Evolutionary conservation across 495 filamentous ascomycete species (phyloP).

Genomic region (Venustampulla echinocandica): DNA sequence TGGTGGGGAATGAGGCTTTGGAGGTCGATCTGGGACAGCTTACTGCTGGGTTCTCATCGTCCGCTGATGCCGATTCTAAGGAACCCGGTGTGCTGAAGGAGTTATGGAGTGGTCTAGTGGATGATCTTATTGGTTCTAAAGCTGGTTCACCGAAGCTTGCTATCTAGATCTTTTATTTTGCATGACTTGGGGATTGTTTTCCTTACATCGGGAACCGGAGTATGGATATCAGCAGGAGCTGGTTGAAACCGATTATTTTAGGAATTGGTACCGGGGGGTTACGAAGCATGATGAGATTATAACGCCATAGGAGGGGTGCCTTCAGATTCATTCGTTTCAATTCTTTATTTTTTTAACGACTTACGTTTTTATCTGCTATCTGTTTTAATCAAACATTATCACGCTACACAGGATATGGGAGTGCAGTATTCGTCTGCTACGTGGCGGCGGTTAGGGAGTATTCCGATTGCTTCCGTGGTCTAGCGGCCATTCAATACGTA

Average conservation of each 20-base stretch:
- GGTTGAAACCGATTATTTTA: background rate
- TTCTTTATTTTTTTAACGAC: no score
- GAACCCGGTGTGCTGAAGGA: slow-evolving; percentile 18
- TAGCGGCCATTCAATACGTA: no score
- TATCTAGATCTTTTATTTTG: slow-evolving; percentile 7
- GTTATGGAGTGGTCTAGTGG: slow-evolving; percentile 20
- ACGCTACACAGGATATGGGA: background rate
- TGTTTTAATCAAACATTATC: background rate
- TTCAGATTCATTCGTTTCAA: background rate
- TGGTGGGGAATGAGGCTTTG: slow-evolving; percentile 22
- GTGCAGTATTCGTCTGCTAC: no score
- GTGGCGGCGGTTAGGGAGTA: no score
- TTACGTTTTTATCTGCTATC: no score
- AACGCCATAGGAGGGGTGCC: background rate
- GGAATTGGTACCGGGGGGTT: background rate
- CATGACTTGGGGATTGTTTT: background rate
- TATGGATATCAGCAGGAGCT: slow-evolving; percentile 3
- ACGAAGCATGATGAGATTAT: background rate
- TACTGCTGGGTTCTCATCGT: slow-evolving; percentile 9
- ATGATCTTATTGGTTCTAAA: slow-evolving; percentile 22
- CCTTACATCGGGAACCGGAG: slow-evolving; percentile 5
- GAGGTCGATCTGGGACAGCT: slow-evolving; percentile 19
- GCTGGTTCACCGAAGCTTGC: slow-evolving; percentile 2
- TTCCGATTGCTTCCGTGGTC: no score
- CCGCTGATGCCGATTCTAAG: background rate